Evolutionary conservation across 2,329 filamentous ascomycete genomes (phyloP), one percentile per base, ranked within the genome.

Genomic region (Fusarium beomiforme): DNA sequence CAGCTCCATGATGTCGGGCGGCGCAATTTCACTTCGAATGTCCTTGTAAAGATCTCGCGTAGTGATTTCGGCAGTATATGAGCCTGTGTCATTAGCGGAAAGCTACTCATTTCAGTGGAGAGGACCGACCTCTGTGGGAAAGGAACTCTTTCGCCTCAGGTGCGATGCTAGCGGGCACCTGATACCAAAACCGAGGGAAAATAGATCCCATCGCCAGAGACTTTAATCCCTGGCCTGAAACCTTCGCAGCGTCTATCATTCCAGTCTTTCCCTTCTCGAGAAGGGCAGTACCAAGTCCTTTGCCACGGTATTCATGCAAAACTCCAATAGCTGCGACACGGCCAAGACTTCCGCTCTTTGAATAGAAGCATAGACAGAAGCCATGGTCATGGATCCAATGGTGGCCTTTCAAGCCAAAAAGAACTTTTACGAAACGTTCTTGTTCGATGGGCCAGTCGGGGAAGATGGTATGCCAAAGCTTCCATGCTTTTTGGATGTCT

Each of bases 391-490:
- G 64, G 17, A 73, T 58, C 37, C 59, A 75, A 3, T 75, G 72
- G 3, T 65, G 58, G 3, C 64, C 59, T 1, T 47, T 43, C 0
- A 62, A 8, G 3, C 41, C 21, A n/a, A 37, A 60, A 0, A 76
- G 39, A 11, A 76, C 37, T 8, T 49, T 62, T 19, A 34, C 3
- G 11, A 76, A 33, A 0, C 75, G 60, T 0, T 33, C 4, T 12
- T 51, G 29, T 1, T 64, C 67, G 8, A 76, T 68, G 0, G 66
- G 67, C 75, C 75, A 77, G 19, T 61, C 37, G 2, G 72, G 58
- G 6, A 76, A 76, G 37, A 76, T 61, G 16, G 14, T 17, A 2
- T 75, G 68, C 75, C 75, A 76, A 26, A 76, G 24, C 3, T 65
- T 26, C 61, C 67, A 75, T 49, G 73, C 34, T 19, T 64, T 53